Conservation (phyloP, 2,329 filamentous ascomycete genomes). For the Cercospora beticola region DNA sequence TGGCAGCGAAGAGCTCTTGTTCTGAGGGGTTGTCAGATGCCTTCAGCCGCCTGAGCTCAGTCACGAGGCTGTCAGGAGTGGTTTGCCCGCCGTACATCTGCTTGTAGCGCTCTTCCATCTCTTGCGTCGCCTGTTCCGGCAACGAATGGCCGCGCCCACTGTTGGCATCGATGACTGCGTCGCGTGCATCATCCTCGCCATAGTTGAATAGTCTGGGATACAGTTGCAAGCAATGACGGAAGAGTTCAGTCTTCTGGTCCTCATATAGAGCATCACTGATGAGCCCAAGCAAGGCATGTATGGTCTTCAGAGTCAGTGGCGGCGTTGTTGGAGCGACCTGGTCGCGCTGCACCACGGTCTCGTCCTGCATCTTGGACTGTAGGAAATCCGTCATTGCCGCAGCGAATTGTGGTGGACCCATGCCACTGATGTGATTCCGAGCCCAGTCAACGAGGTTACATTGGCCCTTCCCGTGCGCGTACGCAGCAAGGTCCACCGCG, state of each 20-base stretch:
- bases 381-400: slow-evolving; percentile 75
- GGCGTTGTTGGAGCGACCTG: slow-evolving; percentile 66
- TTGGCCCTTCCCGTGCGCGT: slow-evolving; percentile 77
- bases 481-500: slow-evolving; percentile 80
- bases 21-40: slow-evolving; percentile 78
- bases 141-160: slow-evolving; percentile 74
- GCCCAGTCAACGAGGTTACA: slow-evolving; percentile 82
- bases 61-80: slow-evolving; percentile 80
- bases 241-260: slow-evolving; percentile 74
- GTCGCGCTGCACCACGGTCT: slow-evolving; percentile 72
- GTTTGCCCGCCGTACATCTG: slow-evolving; percentile 94
- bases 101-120: slow-evolving; percentile 98
- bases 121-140: slow-evolving; percentile 73
- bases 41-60: slow-evolving; percentile 82
- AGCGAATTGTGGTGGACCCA: slow-evolving; percentile 58
- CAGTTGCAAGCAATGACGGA: slow-evolving; percentile 83
- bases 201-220: slow-evolving; percentile 97
- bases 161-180: slow-evolving; percentile 86
- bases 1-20: slow-evolving; percentile 95
- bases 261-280: slow-evolving; percentile 61
- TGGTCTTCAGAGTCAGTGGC: slow-evolving; percentile 79
- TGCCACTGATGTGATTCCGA: slow-evolving; percentile 57
- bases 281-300: slow-evolving; percentile 75
- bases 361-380: slow-evolving; percentile 78
- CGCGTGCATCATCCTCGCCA: slow-evolving; percentile 71